phyloP scores from a whole-genome alignment of 2,329 filamentous ascomycete genomes.

The Cladosporium phlei region DNA sequence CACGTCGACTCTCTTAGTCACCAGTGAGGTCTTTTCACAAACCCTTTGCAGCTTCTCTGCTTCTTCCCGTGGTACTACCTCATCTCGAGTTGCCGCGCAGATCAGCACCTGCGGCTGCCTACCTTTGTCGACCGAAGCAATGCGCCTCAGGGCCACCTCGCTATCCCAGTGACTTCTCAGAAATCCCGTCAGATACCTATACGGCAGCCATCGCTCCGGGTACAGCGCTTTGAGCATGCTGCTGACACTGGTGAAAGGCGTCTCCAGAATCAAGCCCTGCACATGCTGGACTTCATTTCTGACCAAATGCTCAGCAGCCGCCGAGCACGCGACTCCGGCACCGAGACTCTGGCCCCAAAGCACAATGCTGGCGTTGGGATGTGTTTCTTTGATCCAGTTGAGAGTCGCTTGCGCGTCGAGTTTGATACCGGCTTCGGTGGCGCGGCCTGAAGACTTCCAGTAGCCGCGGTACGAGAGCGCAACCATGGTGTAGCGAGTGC shows the following conservation, averaged over 20 bases:
- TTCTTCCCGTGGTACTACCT: conserved; percentile 56
- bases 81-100: conserved; percentile 53
- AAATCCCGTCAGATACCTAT: conserved; percentile 69
- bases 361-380: conserved; percentile 40
- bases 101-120: conserved; percentile 41
- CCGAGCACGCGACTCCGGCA: conserved; percentile 63
- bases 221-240: conserved; percentile 69
- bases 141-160: conserved; percentile 35
- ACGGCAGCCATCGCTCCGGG: conserved; percentile 75
- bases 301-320: conserved; percentile 45
- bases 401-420: conserved; percentile 62
- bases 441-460: conserved; percentile 69
- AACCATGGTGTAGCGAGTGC: conserved; percentile 36
- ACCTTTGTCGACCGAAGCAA: conserved; percentile 27
- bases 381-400: conserved; percentile 52
- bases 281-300: conserved; percentile 28
- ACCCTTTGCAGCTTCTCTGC: conserved; percentile 48
- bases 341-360: conserved; percentile 78
- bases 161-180: conserved; percentile 58
- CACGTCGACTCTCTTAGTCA: conserved; percentile 37
- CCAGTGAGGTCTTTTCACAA: conserved; percentile 33
- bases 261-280: conserved; percentile 62
- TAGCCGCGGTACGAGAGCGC: conserved; percentile 63
- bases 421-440: conserved; percentile 66
- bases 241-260: conserved; percentile 66